Conservation (phyloP, 2,329 filamentous ascomycete genomes). For the Colletotrichum eleusines region DNA sequence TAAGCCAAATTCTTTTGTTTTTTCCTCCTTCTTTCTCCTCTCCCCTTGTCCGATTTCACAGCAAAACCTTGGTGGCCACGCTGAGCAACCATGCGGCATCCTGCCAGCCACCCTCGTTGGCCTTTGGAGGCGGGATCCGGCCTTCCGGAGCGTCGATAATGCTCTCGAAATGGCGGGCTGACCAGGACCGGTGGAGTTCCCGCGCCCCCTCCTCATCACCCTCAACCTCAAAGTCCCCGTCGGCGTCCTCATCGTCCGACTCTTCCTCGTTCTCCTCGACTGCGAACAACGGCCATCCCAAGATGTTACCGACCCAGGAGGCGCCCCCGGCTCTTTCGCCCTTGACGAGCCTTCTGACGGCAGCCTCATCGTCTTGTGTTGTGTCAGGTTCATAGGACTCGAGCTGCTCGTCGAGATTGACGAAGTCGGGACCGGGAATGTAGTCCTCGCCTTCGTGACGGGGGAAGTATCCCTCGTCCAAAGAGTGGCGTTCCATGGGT, state of each 20-base stretch:
- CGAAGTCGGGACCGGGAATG: constrained; percentile 70
- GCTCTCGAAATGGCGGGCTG: constrained; percentile 55
- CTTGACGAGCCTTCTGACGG: constrained; percentile 68
- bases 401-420: constrained; percentile 70
- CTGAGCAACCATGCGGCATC: constrained; percentile 77
- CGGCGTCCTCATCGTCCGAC: constrained; percentile 56
- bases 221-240: constrained; percentile 49
- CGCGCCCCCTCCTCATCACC: constrained; percentile 45
- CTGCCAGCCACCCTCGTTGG: constrained; percentile 72
- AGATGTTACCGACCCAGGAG: constrained; percentile 69
- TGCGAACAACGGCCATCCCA: constrained; percentile 72
- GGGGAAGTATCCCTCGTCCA: constrained; percentile 60
- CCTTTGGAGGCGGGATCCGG: constrained; percentile 60
- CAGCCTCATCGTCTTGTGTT: constrained; percentile 68
- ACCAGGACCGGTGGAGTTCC: constrained; percentile 50
- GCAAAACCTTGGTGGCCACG: constrained; percentile 72
- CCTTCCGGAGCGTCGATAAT: constrained; percentile 58
- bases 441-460: constrained; percentile 51
- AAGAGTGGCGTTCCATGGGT: constrained; percentile 53
- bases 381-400: constrained; percentile 66
- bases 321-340: constrained; percentile 64
- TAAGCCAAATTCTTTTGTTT: neutral
- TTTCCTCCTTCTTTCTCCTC: neutral
- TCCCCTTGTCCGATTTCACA: constrained; percentile 53
- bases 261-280: constrained; percentile 71